Evolutionary conservation across 2,329 filamentous ascomycete genomes (phyloP).

Genomic region (Penicillium hesseltinei): DNA sequence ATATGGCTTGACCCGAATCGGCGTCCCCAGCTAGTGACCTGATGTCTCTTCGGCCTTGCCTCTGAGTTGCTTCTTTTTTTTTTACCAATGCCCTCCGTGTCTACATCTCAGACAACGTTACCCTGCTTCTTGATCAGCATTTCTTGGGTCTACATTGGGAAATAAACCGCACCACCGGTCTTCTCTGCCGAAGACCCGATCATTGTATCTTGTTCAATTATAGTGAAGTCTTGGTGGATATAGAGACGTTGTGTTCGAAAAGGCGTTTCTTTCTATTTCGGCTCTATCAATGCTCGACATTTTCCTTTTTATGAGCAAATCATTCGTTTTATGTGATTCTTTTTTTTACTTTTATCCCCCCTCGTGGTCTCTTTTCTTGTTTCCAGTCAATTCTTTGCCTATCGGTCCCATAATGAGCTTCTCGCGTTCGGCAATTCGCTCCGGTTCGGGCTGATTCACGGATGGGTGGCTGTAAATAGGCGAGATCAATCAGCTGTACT

Average conservation of each 20-base stretch:
- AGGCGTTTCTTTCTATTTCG: conserved; percentile 21
- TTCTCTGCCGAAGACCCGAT: background rate
- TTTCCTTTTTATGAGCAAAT: conserved; percentile 10
- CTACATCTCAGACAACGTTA: background rate
- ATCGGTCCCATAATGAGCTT: conserved; percentile 1
- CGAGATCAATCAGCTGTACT: conserved; percentile 25
- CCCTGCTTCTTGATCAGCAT: background rate
- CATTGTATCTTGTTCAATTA: conserved; percentile 2
- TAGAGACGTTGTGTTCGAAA: conserved; percentile 14
- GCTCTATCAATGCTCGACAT: conserved; percentile 14
- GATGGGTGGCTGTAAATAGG: conserved; percentile 21
- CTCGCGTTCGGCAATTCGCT: conserved; percentile 1
- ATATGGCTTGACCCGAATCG: conserved; percentile 16
- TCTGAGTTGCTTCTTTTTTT: background rate
- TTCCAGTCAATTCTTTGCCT: conserved; percentile 3
- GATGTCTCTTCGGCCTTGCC: conserved; percentile 1
- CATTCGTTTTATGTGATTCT: conserved; percentile 16
- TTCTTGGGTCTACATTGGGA: background rate
- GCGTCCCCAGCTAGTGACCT: conserved; percentile 18
- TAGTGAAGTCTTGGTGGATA: conserved; percentile 2
- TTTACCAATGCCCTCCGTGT: background rate
- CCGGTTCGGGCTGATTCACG: background rate
- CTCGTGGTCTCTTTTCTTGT: conserved; percentile 10
- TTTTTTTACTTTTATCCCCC: conserved; percentile 1
- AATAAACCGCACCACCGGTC: background rate